Conservation (phyloP, 1,284 basidiomycete species). For the Boletellus deceptivus region DNA sequence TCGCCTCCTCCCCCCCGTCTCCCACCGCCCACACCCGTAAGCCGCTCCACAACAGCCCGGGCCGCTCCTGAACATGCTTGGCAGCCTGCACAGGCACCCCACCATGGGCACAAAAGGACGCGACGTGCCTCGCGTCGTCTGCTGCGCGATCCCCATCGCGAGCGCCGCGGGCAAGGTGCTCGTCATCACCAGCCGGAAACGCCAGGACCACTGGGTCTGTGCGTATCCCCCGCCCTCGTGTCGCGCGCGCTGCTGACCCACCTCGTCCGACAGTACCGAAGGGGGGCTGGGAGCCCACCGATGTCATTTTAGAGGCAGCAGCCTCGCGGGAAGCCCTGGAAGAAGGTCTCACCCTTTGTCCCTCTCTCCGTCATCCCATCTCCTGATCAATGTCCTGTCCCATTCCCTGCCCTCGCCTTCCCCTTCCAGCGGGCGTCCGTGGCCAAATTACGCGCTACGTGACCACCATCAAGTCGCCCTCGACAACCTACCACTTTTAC, state of each 20-base stretch:
- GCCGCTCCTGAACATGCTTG: background rate
- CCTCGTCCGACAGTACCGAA: constrained; percentile 61
- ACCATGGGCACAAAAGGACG: constrained; percentile 76
- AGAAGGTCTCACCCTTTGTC: constrained; percentile 87
- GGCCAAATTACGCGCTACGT: constrained; percentile 76
- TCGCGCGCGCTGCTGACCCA: constrained; percentile 15
- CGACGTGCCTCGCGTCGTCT: constrained; percentile 74
- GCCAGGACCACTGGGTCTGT: constrained; percentile 80
- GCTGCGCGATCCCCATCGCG: constrained; percentile 80
- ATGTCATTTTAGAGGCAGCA: constrained; percentile 76
- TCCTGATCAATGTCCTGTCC: constrained; percentile 58
- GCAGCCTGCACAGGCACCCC: constrained; percentile 14
- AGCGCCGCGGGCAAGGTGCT: constrained; percentile 70
- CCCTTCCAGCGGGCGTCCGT: constrained; percentile 70
- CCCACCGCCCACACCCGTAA: constrained; percentile 2
- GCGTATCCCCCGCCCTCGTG: constrained; percentile 42
- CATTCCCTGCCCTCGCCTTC: constrained; percentile 36
- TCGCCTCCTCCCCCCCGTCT: background rate
- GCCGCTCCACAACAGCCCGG: background rate
- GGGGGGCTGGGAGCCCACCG: constrained; percentile 80
- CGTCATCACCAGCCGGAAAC: constrained; percentile 77
- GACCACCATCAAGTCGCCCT: constrained; percentile 70
- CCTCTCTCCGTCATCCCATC: constrained; percentile 69
- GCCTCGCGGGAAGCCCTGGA: constrained; percentile 85
- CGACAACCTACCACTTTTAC: constrained; percentile 82